These are phyloP conservation scores for Rhynchosporium agropyri DNA, from an alignment of 2,329 filamentous ascomycete genomes.

Conservation along the genomic window DNA sequence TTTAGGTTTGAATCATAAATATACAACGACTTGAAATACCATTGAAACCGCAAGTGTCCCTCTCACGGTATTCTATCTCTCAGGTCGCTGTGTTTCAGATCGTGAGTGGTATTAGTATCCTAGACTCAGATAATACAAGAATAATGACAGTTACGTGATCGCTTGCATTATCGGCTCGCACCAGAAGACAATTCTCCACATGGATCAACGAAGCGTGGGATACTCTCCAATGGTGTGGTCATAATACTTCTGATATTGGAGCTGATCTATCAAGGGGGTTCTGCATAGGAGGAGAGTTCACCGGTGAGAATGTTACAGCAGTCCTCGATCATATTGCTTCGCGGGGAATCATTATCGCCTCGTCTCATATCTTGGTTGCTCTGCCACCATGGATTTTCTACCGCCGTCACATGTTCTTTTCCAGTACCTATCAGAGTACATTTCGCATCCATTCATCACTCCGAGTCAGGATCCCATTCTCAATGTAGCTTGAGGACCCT, in stretches of 20 bases:
- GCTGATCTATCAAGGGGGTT: conserved; percentile 50
- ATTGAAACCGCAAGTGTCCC: too few relatives aligned
- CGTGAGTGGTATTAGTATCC: too few relatives aligned
- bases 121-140: too few relatives aligned
- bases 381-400: conserved; percentile 35
- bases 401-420: conserved; percentile 18
- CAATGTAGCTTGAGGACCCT: conserved; percentile 18
- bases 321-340: conserved; percentile 45
- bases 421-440: conserved; percentile 20
- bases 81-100: too few relatives aligned
- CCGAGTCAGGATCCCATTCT: conserved; percentile 20
- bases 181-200: conserved; percentile 51
- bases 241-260: conserved; percentile 45
- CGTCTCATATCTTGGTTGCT: conserved; percentile 51
- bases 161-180: conserved; percentile 46
- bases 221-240: conserved; percentile 47
- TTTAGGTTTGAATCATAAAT: too few relatives aligned
- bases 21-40: too few relatives aligned
- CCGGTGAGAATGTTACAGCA: conserved; percentile 48
- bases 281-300: conserved; percentile 51
- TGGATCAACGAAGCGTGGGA: conserved; percentile 50
- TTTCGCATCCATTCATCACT: conserved; percentile 25
- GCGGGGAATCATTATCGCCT: conserved; percentile 46
- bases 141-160: too few relatives aligned
- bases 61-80: too few relatives aligned